Conservation (phyloP, 1,284 basidiomycete genomes). For the Chondrostereum purpureum region DNA sequence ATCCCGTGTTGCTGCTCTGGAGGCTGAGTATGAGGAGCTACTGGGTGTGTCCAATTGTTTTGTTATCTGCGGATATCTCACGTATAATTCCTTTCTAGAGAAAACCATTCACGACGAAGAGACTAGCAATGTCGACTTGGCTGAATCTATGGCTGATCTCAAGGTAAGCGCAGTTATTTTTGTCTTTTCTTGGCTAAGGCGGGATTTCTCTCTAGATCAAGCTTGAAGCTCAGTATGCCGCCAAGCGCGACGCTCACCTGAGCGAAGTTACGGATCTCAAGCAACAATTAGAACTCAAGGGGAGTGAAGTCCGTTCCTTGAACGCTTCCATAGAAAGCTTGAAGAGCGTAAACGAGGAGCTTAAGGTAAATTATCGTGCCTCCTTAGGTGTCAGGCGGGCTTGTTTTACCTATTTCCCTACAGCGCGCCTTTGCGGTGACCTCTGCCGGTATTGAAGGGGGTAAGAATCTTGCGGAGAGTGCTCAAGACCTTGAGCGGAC, state of each 20-base stretch:
- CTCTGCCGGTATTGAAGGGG: slow-evolving; percentile 92
- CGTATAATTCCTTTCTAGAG: slow-evolving; percentile 39
- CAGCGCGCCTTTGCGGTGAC: slow-evolving; percentile 96
- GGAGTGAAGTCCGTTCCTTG: slow-evolving; percentile 80
- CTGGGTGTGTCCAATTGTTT: slow-evolving; percentile 52
- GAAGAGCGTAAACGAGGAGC: slow-evolving; percentile 95
- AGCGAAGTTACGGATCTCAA: slow-evolving; percentile 87
- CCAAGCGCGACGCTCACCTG: slow-evolving; percentile 85
- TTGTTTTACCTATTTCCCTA: slow-evolving; percentile 3
- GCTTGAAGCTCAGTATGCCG: slow-evolving; percentile 89
- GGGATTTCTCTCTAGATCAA: slow-evolving; percentile 57
- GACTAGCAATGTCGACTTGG: slow-evolving; percentile 71
- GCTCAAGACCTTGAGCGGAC: slow-evolving; percentile 96
- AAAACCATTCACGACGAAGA: slow-evolving; percentile 83
- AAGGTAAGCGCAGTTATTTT: slow-evolving; percentile 53
- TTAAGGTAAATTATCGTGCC: slow-evolving; percentile 62
- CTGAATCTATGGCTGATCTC: slow-evolving; percentile 81
- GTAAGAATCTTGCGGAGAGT: slow-evolving; percentile 93
- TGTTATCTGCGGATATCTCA: slow-evolving; percentile 9
- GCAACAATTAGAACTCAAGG: slow-evolving; percentile 85
- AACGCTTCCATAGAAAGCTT: slow-evolving; percentile 88
- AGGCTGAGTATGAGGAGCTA: slow-evolving; percentile 94
- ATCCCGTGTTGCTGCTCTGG: slow-evolving; percentile 72
- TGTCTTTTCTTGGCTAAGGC: slow-evolving; percentile 8
- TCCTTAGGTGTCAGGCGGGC: background rate